Conservation (phyloP, 805 yeast genomes). For the Myxozyma melibiosi region DNA sequence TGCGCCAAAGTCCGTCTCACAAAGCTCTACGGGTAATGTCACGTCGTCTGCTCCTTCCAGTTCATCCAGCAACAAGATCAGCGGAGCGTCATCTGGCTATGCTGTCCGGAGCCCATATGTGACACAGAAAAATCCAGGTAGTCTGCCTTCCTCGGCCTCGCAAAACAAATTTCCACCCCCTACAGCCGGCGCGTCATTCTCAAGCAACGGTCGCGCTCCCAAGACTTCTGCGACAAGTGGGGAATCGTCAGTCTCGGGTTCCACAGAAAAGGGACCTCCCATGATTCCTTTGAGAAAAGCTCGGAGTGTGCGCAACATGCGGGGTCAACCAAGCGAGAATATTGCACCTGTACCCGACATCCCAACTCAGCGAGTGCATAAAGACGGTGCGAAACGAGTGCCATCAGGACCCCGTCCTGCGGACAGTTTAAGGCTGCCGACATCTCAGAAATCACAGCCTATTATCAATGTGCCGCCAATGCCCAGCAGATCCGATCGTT, state of each 20-base stretch:
- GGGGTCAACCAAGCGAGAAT: slow-evolving; percentile 1
- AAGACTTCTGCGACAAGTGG: too few relatives aligned
- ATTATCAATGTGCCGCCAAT: neutral
- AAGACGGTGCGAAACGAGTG: neutral
- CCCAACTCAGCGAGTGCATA: neutral
- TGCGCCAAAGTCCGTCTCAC: neutral
- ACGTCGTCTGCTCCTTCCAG: neutral
- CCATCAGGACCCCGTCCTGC: too few relatives aligned
- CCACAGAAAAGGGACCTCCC: slow-evolving; percentile 1
- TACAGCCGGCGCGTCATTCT: too few relatives aligned
- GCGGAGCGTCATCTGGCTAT: neutral
- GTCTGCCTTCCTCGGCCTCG: too few relatives aligned
- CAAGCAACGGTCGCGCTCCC: too few relatives aligned
- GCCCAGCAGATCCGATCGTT: neutral
- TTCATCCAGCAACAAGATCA: neutral
- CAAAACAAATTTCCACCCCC: too few relatives aligned
- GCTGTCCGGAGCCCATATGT: neutral
- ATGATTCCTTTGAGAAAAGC: slow-evolving; percentile 23
- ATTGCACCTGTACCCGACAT: slow-evolving; percentile 1
- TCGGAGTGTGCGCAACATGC: slow-evolving; percentile 6
- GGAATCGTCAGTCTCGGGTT: neutral
- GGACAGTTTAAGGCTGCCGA: too few relatives aligned
- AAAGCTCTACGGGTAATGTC: too few relatives aligned
- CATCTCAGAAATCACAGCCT: neutral
- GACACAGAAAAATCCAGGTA: neutral